A percentile compares a stretch with the other conserved stretches of the same genome.
phyloP scores from a whole-genome alignment of 2,329 filamentous ascomycete species.

The Pseudocercospora fuligena region DNA sequence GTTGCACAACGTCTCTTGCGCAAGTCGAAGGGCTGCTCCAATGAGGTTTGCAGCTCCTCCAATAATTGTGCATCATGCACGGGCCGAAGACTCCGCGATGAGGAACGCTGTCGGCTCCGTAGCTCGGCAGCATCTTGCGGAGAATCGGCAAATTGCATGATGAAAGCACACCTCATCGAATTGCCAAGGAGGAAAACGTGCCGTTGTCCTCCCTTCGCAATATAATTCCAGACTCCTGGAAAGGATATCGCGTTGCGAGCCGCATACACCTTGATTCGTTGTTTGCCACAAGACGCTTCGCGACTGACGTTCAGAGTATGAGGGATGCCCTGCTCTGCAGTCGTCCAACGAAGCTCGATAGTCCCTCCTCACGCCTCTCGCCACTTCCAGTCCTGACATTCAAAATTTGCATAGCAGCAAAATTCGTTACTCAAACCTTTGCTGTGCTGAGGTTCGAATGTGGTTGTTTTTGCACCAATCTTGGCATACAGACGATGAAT shows the following conservation, averaged over 20 bases:
- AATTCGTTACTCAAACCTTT: conserved; percentile 81
- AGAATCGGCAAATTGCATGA: not conserved
- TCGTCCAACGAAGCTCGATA: not conserved
- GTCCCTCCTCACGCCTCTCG: conserved; percentile 12
- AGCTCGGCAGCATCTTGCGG: not conserved
- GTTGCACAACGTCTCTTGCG: not conserved
- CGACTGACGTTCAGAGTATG: not conserved
- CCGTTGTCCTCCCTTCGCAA: not conserved
- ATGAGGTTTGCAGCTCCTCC: not conserved
- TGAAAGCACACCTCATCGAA: too few species aligned
- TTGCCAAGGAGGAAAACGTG: not conserved
- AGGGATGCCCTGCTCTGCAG: not conserved
- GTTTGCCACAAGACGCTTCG: not conserved
- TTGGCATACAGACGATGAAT: conserved; percentile 70
- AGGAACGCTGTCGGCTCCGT: not conserved
- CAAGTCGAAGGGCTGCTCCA: not conserved
- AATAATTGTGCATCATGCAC: not conserved
- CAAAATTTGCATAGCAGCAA: conserved; percentile 78
- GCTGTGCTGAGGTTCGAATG: conserved; percentile 71
- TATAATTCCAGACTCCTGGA: not conserved
- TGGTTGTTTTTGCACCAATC: conserved; percentile 67
- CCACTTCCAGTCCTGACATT: conserved; percentile 53
- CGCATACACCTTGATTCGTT: not conserved
- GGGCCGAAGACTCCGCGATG: conserved; percentile 2
- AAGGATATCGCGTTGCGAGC: not conserved